Base-by-base conservation (phyloP, 73 alveolate species). In the Paramecium octaurelia region DNA sequence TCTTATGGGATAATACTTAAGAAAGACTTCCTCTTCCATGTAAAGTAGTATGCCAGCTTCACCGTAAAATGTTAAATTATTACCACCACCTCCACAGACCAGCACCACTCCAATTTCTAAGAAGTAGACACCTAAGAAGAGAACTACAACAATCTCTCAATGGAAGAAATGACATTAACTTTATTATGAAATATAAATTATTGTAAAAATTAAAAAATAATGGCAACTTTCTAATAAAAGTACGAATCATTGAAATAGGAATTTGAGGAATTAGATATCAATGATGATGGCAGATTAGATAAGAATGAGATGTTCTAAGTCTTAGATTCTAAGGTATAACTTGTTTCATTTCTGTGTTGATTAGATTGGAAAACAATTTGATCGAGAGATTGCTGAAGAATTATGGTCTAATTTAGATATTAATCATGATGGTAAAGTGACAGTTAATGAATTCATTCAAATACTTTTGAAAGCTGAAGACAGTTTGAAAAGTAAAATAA, bases 401-500 rank as follows among this genome's bases (percentile, higher is more conserved):
- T 75, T 75, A 8, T 75, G 64, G 88, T 11, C 68, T 35, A 29
- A 75, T 75, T 38, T 75, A 38, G 88, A 35, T 75, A 24, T 38
- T 8, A 35, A 42, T 42, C 20, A 42, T 29, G 68, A 75, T 38
- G 38, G 68, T 11, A 75, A 75, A 75, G 88, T 38, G 8, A 64
- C 48, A 31, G 84, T 24, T 3, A 64, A 64, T 27, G 88, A 75
- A 42, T 35, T 75, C 8, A 75, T 75, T 35, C 34, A 75, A 75
- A 18, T 75, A 38, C 59, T 75, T 21, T 29, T 75, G 9, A 75
- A n/a, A 75, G 64, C 88, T 12, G 88, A 75, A 75, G 88, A 75
- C 9, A 75, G 58, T 38, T 20, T 75, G 20, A 75, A 75, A 20
- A 23, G 88, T 35, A 34, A 75, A 38, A 75, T 75, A 35, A 23